Evolutionary conservation across 805 yeast genomes (phyloP).

Genomic region (Nematodospora valgi): DNA sequence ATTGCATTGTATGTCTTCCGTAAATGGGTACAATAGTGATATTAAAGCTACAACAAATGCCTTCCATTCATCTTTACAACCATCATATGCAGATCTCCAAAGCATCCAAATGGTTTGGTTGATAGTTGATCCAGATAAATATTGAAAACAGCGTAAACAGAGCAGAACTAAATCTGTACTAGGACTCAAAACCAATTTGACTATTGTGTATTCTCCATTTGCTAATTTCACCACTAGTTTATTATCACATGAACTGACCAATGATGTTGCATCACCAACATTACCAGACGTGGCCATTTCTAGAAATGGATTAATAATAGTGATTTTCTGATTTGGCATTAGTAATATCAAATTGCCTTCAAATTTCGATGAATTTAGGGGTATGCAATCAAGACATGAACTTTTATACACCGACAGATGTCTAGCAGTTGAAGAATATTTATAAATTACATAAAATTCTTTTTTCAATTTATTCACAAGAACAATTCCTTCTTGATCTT

Average conservation of each 20-base stretch:
- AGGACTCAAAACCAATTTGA: slow-evolving; percentile 44
- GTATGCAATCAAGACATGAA: slow-evolving; percentile 35
- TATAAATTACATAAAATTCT: slow-evolving; percentile 49
- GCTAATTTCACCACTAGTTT: slow-evolving; percentile 22
- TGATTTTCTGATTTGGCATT: slow-evolving; percentile 29
- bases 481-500: slow-evolving; percentile 60
- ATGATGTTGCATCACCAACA: slow-evolving; percentile 11
- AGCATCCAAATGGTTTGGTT: slow-evolving; percentile 57
- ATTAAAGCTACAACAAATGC: slow-evolving; percentile 52
- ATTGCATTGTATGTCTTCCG: slow-evolving; percentile 7
- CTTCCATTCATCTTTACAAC: slow-evolving; percentile 53
- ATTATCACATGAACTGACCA: slow-evolving; percentile 28
- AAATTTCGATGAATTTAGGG: slow-evolving; percentile 29
- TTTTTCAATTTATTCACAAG: slow-evolving; percentile 43
- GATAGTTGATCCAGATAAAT: slow-evolving; percentile 55
- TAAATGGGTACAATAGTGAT: slow-evolving; percentile 47
- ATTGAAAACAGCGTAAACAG: slow-evolving; percentile 49
- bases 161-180: slow-evolving; percentile 36
- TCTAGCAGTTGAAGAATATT: slow-evolving; percentile 25
- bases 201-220: slow-evolving; percentile 18
- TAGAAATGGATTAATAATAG: slow-evolving; percentile 56
- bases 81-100: slow-evolving; percentile 57
- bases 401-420: slow-evolving; percentile 29
- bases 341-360: slow-evolving; percentile 47
- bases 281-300: slow-evolving; percentile 35